Evolutionary conservation across 1,284 basidiomycete species (phyloP), one percentile per base, ranked within the genome.

Genomic region (Apiotrichum siamense): DNA sequence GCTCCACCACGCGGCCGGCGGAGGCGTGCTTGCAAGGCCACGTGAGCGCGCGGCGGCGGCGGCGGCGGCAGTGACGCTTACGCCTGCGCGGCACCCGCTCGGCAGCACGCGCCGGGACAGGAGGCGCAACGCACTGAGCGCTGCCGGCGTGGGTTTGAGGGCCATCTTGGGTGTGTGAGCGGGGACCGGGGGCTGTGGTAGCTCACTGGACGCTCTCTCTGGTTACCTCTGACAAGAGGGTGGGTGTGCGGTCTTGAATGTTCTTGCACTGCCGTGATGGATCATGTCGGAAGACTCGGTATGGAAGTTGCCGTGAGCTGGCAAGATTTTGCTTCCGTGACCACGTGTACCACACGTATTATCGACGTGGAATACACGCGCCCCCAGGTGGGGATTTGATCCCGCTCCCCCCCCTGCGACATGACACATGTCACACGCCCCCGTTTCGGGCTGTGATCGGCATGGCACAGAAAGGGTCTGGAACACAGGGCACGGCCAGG

Each of bases 111-210:
- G 52, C 46, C 49, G 40, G 49, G 31, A 43, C 20, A 54, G 31
- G 18, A 44, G 43, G 23, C 52, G 52, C 43, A 54, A 26, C 18
- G 43, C 25, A 46, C 51, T 49, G 17, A 52, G 52, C 43, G 49
- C 55, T 33, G 48, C 50, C 43, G 38, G 54, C 13, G 50, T 31
- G 23, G 51, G 51, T 44, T 52, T 52, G 47, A 57, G 49, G 20
- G 52, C 46, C 55, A 57, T 57, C 46, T 48, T 24, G 7, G 11
- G 11, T 7, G 37, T 45, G 20, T 20, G 38, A 15, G 35, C 11
- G 2, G n/a, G n/a, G n/a, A n/a, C n/a, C n/a, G n/a, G n/a, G n/a
- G n/a, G n/a, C 9, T 38, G 36, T 23, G 11, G 21, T 24, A 25
- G 24, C 21, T 17, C 13, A 41, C 39, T 4, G 36, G 36, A 38